phyloP scores from a whole-genome alignment of 257 asterid species.

The Verbena officinalis region DNA sequence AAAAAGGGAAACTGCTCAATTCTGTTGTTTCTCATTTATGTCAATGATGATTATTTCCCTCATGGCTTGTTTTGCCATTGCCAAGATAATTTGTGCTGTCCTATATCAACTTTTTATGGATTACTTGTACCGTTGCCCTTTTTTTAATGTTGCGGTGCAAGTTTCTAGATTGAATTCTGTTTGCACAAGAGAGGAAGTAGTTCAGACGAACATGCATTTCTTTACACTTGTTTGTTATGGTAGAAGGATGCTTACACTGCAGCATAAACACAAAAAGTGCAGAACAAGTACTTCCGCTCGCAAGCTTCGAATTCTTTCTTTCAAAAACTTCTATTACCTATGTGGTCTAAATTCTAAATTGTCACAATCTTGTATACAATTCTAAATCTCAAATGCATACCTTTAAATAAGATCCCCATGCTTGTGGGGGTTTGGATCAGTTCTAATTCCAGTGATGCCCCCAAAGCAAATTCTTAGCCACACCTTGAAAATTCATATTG shows the following conservation, averaged over 20 bases:
- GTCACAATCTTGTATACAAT: constrained; percentile 1
- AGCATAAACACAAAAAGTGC: neutral
- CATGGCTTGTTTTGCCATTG: constrained; percentile 20
- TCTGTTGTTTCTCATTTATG: constrained; percentile 20
- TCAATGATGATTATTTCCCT: constrained; percentile 22
- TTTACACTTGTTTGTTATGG: neutral
- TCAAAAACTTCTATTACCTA: too few relatives aligned
- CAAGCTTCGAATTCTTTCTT: neutral
- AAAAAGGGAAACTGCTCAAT: constrained; percentile 10
- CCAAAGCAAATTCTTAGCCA: constrained; percentile 2
- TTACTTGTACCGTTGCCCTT: constrained; percentile 9
- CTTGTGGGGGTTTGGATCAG: constrained; percentile 15
- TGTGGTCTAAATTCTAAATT: constrained; percentile 3
- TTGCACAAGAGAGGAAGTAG: constrained; percentile 4
- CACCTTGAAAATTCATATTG: constrained; percentile 14
- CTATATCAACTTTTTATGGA: constrained; percentile 15
- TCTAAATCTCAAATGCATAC: neutral
- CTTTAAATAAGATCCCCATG: neutral
- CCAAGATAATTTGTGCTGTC: constrained; percentile 11
- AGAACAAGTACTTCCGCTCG: neutral
- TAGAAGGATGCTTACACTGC: neutral
- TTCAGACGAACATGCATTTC: neutral
- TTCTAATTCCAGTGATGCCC: constrained; percentile 20
- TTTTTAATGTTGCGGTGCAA: neutral
- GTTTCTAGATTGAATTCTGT: neutral